Evolutionary conservation across 2,329 filamentous ascomycete species (phyloP), one percentile per base, ranked within the genome.

Genomic region (Nannizziopsis barbatae): DNA sequence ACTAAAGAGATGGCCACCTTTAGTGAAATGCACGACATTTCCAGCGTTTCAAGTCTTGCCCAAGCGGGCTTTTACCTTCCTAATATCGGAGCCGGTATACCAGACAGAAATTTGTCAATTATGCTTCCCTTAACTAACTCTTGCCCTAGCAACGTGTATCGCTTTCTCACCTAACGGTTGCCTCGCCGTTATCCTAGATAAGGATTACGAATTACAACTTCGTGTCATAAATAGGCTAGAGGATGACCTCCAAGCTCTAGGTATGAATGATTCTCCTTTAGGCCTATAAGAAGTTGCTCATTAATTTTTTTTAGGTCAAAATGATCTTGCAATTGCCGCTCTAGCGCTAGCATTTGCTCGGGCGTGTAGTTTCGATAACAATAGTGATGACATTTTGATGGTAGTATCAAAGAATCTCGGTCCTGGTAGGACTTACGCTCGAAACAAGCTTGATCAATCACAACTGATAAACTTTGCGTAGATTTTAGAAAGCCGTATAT

Each of bases 31-130:
- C 73, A 75, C 22, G 82, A 84, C 56, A 66, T 78, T 6, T 75
- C 79, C 38, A 79, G 72, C 40, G 78, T 93, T 30, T 79, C 76
- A 52, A 84, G 79, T 49, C 72, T 93, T 22, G 72, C 81, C 22
- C 86, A 95, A 62, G 80, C 81, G 40, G 87, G 87, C 1, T 94
- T 93, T 63, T 73, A 75, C 5, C 92, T 84, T 60, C 65, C 75
- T 3, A 73, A 81, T 12, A 76, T 80, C 36, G 75, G 78, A 10
- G 76, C 83, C 51, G 82, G 82, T 83, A 54, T 31, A 18, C 20
- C 7, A n/a, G 14, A 18, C 27, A 10, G 30, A 4, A 35, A 18
- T 38, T 9, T 30, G 15, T 18, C 8, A 30, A 11, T 31, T 47
- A 18, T 4, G 10, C 5, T n/a, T 5, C 22, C 17, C 12, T 48